Conservation (phyloP, 305 asterid species). For the Fraxinus nigra region DNA sequence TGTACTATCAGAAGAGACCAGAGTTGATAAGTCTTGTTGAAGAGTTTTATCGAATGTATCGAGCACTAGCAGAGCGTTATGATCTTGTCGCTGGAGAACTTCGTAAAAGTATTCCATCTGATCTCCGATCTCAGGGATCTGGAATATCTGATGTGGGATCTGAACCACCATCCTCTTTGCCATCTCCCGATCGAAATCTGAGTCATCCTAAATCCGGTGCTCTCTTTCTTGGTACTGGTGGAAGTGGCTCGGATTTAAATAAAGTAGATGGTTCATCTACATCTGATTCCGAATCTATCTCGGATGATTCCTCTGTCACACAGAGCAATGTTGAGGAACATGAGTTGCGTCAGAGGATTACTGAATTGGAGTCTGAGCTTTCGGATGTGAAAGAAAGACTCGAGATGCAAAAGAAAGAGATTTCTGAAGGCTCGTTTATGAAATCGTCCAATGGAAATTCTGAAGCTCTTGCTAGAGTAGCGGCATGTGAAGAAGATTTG, state of each 20-base stretch:
- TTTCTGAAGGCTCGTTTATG: conserved; percentile 24
- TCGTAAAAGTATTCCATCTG: conserved; percentile 60
- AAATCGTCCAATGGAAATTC: conserved; percentile 25
- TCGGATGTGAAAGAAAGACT: conserved; percentile 50
- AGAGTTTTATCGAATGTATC: conserved; percentile 77
- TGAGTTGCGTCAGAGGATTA: conserved; percentile 45
- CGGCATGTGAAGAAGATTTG: conserved; percentile 54
- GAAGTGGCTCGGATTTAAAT: conserved; percentile 54
- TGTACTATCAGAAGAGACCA: conserved; percentile 86
- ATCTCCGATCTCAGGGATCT: conserved; percentile 86
- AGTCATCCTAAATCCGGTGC: conserved; percentile 53
- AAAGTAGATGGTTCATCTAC: conserved; percentile 78
- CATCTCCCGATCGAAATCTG: conserved; percentile 47
- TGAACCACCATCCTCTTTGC: conserved; percentile 50
- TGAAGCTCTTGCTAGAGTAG: conserved; percentile 33
- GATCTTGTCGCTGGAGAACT: conserved; percentile 85
- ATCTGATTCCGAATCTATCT: conserved; percentile 72
- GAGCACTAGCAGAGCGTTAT: conserved; percentile 83
- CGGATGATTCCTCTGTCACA: conserved; percentile 69
- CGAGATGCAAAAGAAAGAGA: conserved; percentile 31
- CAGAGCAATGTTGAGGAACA: conserved; percentile 50
- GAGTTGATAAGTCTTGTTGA: conserved; percentile 74
- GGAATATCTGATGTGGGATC: conserved; percentile 72
- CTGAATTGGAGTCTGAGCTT: conserved; percentile 61
- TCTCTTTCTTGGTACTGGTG: conserved; percentile 62